phyloP scores from a whole-genome alignment of 1,139 yeast species.

The Kurtzmaniella quercitrusa region DNA sequence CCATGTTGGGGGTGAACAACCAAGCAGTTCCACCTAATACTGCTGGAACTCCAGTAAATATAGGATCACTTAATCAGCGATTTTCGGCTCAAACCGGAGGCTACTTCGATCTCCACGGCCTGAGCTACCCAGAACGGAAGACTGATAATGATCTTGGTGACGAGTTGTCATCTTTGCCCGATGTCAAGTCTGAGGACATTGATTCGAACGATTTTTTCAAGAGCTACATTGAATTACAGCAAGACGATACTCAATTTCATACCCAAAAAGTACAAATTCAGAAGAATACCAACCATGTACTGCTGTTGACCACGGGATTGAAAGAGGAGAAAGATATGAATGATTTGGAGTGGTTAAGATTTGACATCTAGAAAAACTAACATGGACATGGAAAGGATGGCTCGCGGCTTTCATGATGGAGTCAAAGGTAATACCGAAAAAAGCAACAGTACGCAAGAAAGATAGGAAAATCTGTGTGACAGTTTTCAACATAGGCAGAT shows the following conservation, averaged over 20 bases:
- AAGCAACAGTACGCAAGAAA: no score
- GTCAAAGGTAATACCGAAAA: no score
- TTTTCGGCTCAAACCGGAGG: conserved; percentile 16
- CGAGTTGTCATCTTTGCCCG: conserved; percentile 5
- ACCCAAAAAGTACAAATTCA: conserved; percentile 2
- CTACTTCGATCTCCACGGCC: conserved; percentile 23
- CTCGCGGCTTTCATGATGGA: no score
- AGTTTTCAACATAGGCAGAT: not conserved
- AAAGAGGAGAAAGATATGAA: conserved; percentile 14
- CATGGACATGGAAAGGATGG: not conserved
- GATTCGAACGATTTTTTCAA: conserved; percentile 21
- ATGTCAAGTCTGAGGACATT: conserved; percentile 8
- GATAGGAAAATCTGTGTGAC: not conserved
- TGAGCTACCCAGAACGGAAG: conserved; percentile 1
- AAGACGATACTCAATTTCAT: conserved; percentile 9
- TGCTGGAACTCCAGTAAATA: conserved; percentile 26
- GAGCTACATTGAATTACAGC: conserved; percentile 15
- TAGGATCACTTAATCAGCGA: conserved; percentile 24
- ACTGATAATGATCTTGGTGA: conserved; percentile 16
- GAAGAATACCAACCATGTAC: conserved; percentile 6
- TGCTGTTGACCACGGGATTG: conserved; percentile 26
- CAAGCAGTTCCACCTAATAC: conserved; percentile 9
- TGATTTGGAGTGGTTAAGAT: conserved; percentile 47
- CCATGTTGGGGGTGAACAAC: conserved; percentile 10
- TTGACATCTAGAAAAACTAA: conserved; percentile 26